Evolutionary conservation across 169 alveolate species (phyloP), one percentile per base, ranked within the genome.

Genomic region (Cryptosporidium bovis): DNA sequence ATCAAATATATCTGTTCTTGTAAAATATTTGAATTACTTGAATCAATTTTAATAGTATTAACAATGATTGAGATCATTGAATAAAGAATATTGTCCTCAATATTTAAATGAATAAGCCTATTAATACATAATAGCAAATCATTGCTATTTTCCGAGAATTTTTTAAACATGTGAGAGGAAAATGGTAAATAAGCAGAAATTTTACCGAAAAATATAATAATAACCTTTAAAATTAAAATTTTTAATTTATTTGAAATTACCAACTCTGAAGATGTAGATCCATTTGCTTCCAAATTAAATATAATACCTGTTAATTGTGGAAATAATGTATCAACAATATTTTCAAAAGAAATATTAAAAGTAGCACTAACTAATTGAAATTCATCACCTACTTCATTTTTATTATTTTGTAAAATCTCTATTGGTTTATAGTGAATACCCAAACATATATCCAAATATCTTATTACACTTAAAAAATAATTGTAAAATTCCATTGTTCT

Each of bases 371-470:
- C 68, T 12, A 69, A 51, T 34, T 69, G 66, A 27, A 34, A 3
- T 53, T 53, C 83, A 34, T 51, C 56, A n/a, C 12, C 29, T n/a
- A 0, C 24, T 20, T 66, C 46, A 18, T 66, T 62, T 0, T 24
- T 3, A 12, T 66, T 27, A 24, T 20, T 10, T 29, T 18, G 13
- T 3, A 24, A 27, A 16, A 1, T 20, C 18, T 66, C 27, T 51
- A 69, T 69, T n/a, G 83, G 83, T 53, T 33, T 51, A 31, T 29
- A 53, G 7, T 69, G 83, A 56, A 69, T 31, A n/a, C 58, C 34
- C 27, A 69, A 34, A n/a, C 27, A 56, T 13, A 40, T 48, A 5
- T 69, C 83, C 40, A 69, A 18, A 33, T 29, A 69, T 20, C 83
- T 69, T 36, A 69, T 29, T 29, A 69, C 34, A 53, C 33, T 69